Evolutionary conservation across 2,329 filamentous ascomycete species (phyloP), one percentile per base, ranked within the genome.

Genomic region (Chalaropsis ovoidea): DNA sequence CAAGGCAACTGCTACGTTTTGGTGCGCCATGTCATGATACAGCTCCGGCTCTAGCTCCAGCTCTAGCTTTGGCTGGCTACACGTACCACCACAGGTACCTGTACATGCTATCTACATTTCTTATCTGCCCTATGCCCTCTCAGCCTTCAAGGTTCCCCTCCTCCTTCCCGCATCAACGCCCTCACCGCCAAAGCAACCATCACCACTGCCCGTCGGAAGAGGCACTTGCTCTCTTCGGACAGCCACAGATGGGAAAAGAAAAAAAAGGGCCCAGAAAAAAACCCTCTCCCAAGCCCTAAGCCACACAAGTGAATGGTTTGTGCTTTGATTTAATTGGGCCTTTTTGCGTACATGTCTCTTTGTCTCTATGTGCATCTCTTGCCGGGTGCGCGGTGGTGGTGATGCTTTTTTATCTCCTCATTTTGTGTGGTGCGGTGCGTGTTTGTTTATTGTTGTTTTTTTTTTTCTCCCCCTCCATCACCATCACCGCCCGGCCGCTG

Each of bases 211-310:
- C n/a, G 11, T 39, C 54, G 17, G 11, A 58, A 35, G 27, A 35
- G 54, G 54, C 54, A 58, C 54, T 58, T 58, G 54, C 54, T 58
- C 24, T 58, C 27, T 58, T 31, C 15, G 54, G 54, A 31, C 27
- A 10, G 19, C 54, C 27, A 58, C 54, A 58, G 27, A 11, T 35
- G 13, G 15, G 22, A 35, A 24, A 52, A 49, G 15, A 47, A 47
- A 47, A n/a, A 47, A 47, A 47, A 49, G 47, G 52, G 4, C 54
- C 17, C 54, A 39, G 54, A 58, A 58, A 58, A 58, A 35, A 11
- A 10, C 27, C n/a, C 54, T 17, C 17, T 17, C 27, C 15, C 54
- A 58, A 58, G 54, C 54, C 54, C 54, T 58, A 58, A 58, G 54
- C 54, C 54, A 58, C 54, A 11, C 54, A 58, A 35, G 19, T n/a